These are phyloP conservation scores for Kazachstania bromeliacearum DNA, from an alignment of 805 yeast genomes.

Conservation along the genomic window DNA sequence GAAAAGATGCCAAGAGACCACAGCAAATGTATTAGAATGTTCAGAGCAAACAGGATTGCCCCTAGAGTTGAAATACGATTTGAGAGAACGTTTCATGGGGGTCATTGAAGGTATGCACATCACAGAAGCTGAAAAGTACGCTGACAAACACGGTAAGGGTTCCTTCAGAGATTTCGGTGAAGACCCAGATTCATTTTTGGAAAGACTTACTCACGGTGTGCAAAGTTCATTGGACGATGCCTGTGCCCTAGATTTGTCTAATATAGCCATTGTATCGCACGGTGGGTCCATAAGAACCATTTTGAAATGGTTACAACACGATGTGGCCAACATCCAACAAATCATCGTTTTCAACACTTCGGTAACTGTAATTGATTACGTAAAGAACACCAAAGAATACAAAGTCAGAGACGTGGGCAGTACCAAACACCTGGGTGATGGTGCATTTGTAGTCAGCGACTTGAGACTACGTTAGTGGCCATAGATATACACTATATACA, in stretches of 20 bases:
- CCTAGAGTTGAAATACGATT: slow-evolving; percentile 24
- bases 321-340: slow-evolving; percentile 33
- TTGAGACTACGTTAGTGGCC: slow-evolving; percentile 39
- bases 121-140: slow-evolving; percentile 46
- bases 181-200: slow-evolving; percentile 34
- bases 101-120: slow-evolving; percentile 66
- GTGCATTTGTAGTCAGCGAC: slow-evolving; percentile 42
- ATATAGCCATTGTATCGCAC: slow-evolving; percentile 60
- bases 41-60: slow-evolving; percentile 12
- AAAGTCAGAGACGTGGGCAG: slow-evolving; percentile 50
- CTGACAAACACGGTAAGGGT: slow-evolving; percentile 44
- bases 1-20: slow-evolving; percentile 52
- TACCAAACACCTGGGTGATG: slow-evolving; percentile 55
- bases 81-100: slow-evolving; percentile 76
- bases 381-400: slow-evolving; percentile 34
- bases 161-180: slow-evolving; percentile 63
- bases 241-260: slow-evolving; percentile 28
- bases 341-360: slow-evolving; percentile 69
- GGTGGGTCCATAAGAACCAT: slow-evolving; percentile 72
- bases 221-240: slow-evolving; percentile 32
- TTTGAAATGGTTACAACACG: slow-evolving; percentile 41
- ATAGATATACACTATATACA: not conserved
- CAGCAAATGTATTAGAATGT: slow-evolving; percentile 33
- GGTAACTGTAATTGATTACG: slow-evolving; percentile 54
- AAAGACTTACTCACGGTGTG: slow-evolving; percentile 43